Conservation (phyloP, 2,329 filamentous ascomycete genomes). For the Penicillium sp. region DNA sequence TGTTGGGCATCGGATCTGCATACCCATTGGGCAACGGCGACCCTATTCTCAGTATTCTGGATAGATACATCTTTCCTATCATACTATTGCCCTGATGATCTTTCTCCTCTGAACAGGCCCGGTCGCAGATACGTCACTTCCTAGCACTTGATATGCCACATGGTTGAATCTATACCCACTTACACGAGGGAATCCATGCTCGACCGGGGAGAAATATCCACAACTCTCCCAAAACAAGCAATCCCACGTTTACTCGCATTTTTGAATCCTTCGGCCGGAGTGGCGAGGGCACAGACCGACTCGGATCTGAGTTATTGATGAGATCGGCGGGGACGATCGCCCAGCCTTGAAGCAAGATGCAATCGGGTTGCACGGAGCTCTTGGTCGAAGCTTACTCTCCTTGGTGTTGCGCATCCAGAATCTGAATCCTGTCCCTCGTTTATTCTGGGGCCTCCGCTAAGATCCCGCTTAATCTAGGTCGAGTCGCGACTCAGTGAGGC, state of each 20-base stretch:
- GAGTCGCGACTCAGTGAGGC: constrained; percentile 9
- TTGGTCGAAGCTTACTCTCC: constrained; percentile 12
- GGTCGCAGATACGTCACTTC: neutral
- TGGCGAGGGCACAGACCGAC: neutral
- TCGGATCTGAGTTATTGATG: constrained; percentile 18
- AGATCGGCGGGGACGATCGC: constrained; percentile 20
- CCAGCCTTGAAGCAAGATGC: constrained; percentile 2
- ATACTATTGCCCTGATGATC: neutral
- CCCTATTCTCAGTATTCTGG: too few relatives aligned
- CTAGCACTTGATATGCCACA: neutral
- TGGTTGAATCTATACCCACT: neutral
- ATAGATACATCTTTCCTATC: neutral
- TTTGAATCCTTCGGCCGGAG: neutral
- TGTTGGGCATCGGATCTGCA: constrained; percentile 6
- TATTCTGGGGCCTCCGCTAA: constrained; percentile 10
- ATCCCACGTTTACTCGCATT: neutral
- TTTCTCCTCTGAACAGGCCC: neutral
- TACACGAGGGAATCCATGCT: neutral
- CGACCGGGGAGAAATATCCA: neutral
- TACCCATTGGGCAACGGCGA: too few relatives aligned
- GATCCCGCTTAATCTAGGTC: neutral
- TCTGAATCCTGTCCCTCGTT: constrained; percentile 3
- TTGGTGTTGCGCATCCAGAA: constrained; percentile 12
- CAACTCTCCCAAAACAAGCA: neutral
- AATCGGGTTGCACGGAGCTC: constrained; percentile 2